phyloP scores from a whole-genome alignment of 306 rosid species.

The Medicago lupulina region DNA sequence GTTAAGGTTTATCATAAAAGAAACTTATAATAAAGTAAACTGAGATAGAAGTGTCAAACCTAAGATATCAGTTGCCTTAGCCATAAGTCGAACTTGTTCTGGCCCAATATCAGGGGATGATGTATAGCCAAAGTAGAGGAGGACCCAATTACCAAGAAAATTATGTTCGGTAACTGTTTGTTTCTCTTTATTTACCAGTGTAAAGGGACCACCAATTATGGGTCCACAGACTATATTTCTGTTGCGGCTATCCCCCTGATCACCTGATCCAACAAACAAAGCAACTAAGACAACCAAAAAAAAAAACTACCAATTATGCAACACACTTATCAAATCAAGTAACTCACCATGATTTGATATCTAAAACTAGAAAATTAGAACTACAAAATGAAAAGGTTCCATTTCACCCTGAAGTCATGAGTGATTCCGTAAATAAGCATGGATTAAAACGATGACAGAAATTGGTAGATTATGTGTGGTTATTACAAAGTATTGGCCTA shows the following conservation, averaged over 20 bases:
- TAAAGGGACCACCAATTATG: conserved; percentile 88
- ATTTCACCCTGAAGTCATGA: conserved; percentile 29
- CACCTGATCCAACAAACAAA: conserved; percentile 60
- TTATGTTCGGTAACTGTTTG: conserved; percentile 60
- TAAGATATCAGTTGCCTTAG: conserved; percentile 66
- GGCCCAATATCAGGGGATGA: conserved; percentile 97
- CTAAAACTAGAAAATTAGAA: conserved; percentile 31
- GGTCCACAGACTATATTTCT: conserved; percentile 58
- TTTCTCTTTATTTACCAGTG: conserved; percentile 69
- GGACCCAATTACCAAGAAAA: conserved; percentile 83
- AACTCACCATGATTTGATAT: conserved; percentile 31
- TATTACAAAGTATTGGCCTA: neutral
- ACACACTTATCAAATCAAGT: neutral
- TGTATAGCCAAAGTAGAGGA: conserved; percentile 88
- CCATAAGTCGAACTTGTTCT: conserved; percentile 71
- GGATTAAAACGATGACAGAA: neutral
- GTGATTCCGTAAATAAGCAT: conserved; percentile 1
- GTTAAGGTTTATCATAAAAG: conserved; percentile 41
- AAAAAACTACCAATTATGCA: conserved; percentile 13
- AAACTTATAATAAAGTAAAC: conserved; percentile 18
- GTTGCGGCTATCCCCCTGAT: conserved; percentile 45
- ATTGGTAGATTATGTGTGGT: neutral
- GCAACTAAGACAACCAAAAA: conserved; percentile 27
- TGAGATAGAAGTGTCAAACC: conserved; percentile 55
- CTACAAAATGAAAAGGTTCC: conserved; percentile 8